Conservation (phyloP, 768 basidiomycete species). For the Phylloporus sp. region DNA sequence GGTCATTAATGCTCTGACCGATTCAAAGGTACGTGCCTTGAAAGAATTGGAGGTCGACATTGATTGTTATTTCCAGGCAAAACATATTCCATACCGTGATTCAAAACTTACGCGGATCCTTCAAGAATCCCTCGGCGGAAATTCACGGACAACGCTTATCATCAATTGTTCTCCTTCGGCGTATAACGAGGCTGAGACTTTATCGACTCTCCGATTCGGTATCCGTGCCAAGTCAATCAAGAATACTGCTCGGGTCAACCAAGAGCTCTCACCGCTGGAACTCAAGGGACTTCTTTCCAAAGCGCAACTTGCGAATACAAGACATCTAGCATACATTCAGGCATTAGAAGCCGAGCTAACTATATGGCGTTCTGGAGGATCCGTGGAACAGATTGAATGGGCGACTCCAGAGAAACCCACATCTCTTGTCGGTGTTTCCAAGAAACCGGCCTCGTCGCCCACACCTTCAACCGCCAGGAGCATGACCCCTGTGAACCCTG, state of each 20-base stretch:
- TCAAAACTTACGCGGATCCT: slow-evolving; percentile 98
- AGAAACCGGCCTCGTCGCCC: slow-evolving; percentile 51
- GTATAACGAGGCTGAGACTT: slow-evolving; percentile 95
- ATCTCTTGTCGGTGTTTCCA: slow-evolving; percentile 38
- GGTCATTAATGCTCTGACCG: slow-evolving; percentile 98
- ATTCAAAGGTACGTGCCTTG: slow-evolving; percentile 67
- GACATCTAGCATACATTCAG: slow-evolving; percentile 81
- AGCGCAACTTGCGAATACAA: slow-evolving; percentile 79
- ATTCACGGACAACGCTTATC: slow-evolving; percentile 93
- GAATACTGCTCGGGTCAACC: slow-evolving; percentile 98
- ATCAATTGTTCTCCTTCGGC: slow-evolving; percentile 99
- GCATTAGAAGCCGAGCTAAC: slow-evolving; percentile 88
- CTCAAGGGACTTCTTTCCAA: slow-evolving; percentile 90
- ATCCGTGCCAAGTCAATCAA: slow-evolving; percentile 99
- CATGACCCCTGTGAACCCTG: slow-evolving; percentile 71
- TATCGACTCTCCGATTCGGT: slow-evolving; percentile 97
- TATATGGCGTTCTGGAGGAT: slow-evolving; percentile 83
- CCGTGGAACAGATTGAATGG: slow-evolving; percentile 83
- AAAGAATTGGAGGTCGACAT: background rate
- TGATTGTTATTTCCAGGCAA: slow-evolving; percentile 52
- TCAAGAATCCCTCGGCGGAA: slow-evolving; percentile 97
- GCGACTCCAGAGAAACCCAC: slow-evolving; percentile 58
- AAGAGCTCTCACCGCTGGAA: slow-evolving; percentile 92
- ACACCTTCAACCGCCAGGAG: slow-evolving; percentile 64
- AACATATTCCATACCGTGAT: slow-evolving; percentile 97